Percentiles rank a stretch among this genome's conserved stretches.
Evolutionary conservation across 371 early-diverging fungal genomes (phyloP).

Genomic region (Mucor irregularis): DNA sequence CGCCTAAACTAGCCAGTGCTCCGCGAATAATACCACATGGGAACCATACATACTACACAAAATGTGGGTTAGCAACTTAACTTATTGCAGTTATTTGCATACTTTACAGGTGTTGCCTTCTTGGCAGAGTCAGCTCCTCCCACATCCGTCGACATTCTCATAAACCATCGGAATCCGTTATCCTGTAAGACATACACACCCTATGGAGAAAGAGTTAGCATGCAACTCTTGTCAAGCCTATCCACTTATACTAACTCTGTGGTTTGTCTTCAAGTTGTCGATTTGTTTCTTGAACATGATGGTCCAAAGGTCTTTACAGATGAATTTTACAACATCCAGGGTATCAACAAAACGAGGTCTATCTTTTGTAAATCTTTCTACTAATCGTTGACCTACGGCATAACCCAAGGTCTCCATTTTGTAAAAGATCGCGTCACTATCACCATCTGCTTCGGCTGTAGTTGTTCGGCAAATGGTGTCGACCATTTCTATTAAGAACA

Average conservation of each 20-base stretch:
- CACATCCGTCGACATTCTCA: conserved; percentile 82
- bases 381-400: conserved; percentile 84
- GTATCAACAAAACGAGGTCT: conserved; percentile 86
- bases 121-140: conserved; percentile 77
- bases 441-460: conserved; percentile 64
- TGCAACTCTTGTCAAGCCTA: not conserved
- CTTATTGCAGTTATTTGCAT: not conserved
- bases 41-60: conserved; percentile 83
- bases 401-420: conserved; percentile 90
- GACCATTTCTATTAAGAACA: conserved; percentile 80
- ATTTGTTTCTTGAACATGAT: conserved; percentile 93
- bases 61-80: not conserved
- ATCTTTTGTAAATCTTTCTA: conserved; percentile 85
- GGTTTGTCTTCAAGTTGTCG: conserved; percentile 97
- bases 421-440: conserved; percentile 78
- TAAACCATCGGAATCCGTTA: conserved; percentile 93
- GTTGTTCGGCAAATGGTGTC: conserved; percentile 64
- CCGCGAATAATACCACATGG: conserved; percentile 96
- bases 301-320: conserved; percentile 97
- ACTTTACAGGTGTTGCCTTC: conserved; percentile 74
- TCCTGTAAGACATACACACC: conserved; percentile 98
- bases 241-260: conserved; percentile 63
- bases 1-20: conserved; percentile 85
- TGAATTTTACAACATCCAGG: conserved; percentile 93
- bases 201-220: conserved; percentile 30